Percentiles rank a stretch among this genome's conserved stretches.
These are phyloP conservation scores for Aquilaria malaccensis DNA, from an alignment of 345 rosid species.

Conservation along the genomic window DNA sequence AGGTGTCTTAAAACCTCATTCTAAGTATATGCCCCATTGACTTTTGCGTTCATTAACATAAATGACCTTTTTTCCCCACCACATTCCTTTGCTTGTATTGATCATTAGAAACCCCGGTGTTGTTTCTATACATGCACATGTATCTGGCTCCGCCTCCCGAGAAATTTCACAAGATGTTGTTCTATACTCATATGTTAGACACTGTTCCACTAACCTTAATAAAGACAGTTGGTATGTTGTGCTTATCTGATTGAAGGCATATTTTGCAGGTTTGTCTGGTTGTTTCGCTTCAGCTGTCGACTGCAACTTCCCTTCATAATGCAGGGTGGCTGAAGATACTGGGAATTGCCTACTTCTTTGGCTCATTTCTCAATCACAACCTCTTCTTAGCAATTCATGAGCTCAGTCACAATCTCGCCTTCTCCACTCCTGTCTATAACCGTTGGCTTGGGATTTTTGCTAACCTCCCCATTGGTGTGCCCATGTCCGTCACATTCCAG, in stretches of 20 bases:
- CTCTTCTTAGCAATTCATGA: slow-evolving; percentile 91
- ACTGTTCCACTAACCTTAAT: neutral
- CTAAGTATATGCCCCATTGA: too few species aligned
- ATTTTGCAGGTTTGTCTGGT: slow-evolving; percentile 49
- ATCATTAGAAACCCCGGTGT: neutral
- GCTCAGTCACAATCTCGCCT: slow-evolving; percentile 88
- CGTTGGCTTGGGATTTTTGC: slow-evolving; percentile 89
- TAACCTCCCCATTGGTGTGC: slow-evolving; percentile 82
- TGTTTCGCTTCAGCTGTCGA: slow-evolving; percentile 64
- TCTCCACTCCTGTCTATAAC: slow-evolving; percentile 68
- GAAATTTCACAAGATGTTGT: neutral
- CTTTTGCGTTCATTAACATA: neutral
- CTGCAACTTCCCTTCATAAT: slow-evolving; percentile 51
- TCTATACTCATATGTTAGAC: neutral
- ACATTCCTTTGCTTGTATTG: neutral
- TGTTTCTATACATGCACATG: neutral
- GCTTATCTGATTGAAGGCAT: too few species aligned
- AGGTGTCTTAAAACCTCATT: too few species aligned
- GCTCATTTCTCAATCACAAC: slow-evolving; percentile 86
- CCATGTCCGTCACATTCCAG: slow-evolving; percentile 86
- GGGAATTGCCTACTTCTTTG: slow-evolving; percentile 63
- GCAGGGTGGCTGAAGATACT: slow-evolving; percentile 72
- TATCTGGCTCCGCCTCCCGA: neutral
- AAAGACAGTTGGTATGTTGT: too few species aligned
- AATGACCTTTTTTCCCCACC: too few species aligned